These are phyloP conservation scores for Eimeria necatrix DNA, from an alignment of 169 alveolate species.

Conservation along the genomic window DNA sequence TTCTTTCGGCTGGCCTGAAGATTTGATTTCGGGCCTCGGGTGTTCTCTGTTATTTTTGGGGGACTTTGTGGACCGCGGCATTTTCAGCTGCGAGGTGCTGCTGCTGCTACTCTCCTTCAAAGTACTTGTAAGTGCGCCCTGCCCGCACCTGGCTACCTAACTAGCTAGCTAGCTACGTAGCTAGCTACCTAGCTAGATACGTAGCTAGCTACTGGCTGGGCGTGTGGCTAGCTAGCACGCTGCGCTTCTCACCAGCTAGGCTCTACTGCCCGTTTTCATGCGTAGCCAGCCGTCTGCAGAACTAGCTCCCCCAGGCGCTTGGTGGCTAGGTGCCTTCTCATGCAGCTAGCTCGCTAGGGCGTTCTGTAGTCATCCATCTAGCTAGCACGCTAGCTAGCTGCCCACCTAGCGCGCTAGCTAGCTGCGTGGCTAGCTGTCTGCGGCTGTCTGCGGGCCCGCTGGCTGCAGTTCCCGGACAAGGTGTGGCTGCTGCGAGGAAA, in stretches of 20 bases:
- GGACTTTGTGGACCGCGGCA: slow-evolving; percentile 62
- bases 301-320: too few relatives aligned
- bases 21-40: neutral
- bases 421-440: neutral
- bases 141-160: neutral
- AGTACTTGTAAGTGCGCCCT: slow-evolving; percentile 35
- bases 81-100: slow-evolving; percentile 44
- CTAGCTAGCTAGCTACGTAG: slow-evolving; percentile 10
- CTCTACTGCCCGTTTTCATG: too few relatives aligned
- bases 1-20: slow-evolving; percentile 67
- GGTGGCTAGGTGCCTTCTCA: too few relatives aligned
- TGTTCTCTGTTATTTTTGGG: neutral
- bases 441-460: neutral
- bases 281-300: too few relatives aligned
- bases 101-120: slow-evolving; percentile 54
- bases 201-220: neutral
- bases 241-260: neutral
- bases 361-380: too few relatives aligned
- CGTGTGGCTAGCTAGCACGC: neutral
- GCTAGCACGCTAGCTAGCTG: neutral
- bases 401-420: neutral
- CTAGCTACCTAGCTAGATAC: neutral
- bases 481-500: slow-evolving; percentile 63
- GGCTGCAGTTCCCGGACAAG: slow-evolving; percentile 17
- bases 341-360: too few relatives aligned